phyloP scores from a whole-genome alignment of 148 eudicot genomes.

The Gaultheria prostrata region DNA sequence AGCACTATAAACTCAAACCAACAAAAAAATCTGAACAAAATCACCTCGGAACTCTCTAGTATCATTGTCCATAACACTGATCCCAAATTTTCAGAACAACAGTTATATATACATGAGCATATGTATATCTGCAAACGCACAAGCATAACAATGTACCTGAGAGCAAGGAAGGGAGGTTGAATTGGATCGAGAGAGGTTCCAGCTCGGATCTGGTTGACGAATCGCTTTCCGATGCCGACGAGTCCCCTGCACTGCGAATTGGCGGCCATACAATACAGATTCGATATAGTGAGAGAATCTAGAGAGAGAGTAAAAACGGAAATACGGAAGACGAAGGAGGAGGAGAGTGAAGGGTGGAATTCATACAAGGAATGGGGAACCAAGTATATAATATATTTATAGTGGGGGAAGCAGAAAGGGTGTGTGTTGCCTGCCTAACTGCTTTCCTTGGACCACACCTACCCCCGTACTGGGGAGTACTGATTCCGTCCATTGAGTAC shows the following conservation, averaged over 20 bases:
- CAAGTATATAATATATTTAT: background rate
- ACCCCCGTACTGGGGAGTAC: slow-evolving; percentile 4
- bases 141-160: background rate
- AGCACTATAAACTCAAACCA: background rate
- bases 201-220: slow-evolving; percentile 35
- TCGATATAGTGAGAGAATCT: slow-evolving; percentile 10
- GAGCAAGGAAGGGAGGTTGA: slow-evolving; percentile 5
- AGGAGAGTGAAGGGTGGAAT: background rate
- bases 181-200: slow-evolving; percentile 19
- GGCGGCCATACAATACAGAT: slow-evolving; percentile 47
- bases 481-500: background rate
- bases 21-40: background rate
- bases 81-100: background rate
- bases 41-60: background rate
- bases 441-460: background rate
- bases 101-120: background rate
- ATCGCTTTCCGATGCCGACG: slow-evolving; percentile 35
- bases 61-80: background rate
- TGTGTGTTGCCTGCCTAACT: background rate
- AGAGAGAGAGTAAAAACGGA: background rate
- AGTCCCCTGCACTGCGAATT: slow-evolving; percentile 37
- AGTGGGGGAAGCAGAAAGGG: background rate
- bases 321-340: background rate
- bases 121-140: background rate
- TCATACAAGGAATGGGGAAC: background rate